phyloP scores from a whole-genome alignment of 805 yeast species.

The Ogataea saltuana region DNA sequence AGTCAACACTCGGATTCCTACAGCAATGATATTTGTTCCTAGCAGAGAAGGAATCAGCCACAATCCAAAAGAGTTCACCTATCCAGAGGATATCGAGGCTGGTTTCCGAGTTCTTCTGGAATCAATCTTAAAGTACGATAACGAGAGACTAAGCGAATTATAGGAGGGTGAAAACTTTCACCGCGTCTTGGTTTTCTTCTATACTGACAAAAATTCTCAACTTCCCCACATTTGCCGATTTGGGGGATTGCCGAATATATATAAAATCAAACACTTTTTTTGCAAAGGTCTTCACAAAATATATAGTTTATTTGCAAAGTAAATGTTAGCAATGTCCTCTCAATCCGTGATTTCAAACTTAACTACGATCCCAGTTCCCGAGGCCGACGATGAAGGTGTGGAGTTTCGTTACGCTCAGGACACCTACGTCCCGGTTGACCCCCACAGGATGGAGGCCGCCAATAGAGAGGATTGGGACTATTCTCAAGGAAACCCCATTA shows the following conservation, averaged over 20 bases:
- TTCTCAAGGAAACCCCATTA: slow-evolving; percentile 13
- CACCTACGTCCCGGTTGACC: slow-evolving; percentile 5
- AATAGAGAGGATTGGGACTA: slow-evolving; percentile 14
- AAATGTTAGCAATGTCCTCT: slow-evolving; percentile 2
- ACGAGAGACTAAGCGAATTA: neutral
- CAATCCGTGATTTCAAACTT: neutral
- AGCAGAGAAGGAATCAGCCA: slow-evolving; percentile 67
- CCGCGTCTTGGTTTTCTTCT: no score
- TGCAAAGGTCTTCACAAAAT: no score
- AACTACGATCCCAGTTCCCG: neutral
- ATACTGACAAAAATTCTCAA: neutral
- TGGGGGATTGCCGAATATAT: no score
- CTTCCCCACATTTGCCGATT: neutral
- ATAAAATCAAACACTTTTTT: neutral
- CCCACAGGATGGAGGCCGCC: slow-evolving; percentile 12
- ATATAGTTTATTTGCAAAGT: no score
- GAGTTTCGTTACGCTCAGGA: slow-evolving; percentile 9
- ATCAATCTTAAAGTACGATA: slow-evolving; percentile 39
- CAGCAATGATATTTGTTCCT: slow-evolving; percentile 76
- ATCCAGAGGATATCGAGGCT: slow-evolving; percentile 62
- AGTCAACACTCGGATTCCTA: slow-evolving; percentile 57
- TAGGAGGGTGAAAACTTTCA: neutral
- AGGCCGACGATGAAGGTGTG: neutral
- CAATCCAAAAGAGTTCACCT: slow-evolving; percentile 64
- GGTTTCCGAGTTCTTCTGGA: slow-evolving; percentile 60